Base-by-base conservation (phyloP, 2,329 filamentous ascomycete genomes). In the Myriangium duriaei region DNA sequence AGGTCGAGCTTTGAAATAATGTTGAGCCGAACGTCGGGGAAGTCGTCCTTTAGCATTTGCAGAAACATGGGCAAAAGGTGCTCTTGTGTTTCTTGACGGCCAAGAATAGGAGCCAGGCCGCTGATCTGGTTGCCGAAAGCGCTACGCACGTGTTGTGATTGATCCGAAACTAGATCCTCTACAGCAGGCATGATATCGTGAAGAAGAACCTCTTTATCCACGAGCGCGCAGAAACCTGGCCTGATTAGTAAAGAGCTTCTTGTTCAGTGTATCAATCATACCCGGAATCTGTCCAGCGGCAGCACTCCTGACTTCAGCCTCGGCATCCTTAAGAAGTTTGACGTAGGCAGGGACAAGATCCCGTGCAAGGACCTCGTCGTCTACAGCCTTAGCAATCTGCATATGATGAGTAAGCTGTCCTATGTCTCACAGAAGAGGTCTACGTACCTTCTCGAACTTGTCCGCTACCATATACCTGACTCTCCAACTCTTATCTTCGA, bases 1-100 rank as follows among this genome's bases (percentile, higher is more conserved):
- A 92, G 75, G 66, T 98, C 92, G 39, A 98, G 77, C 65, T 98
- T 98, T n/a, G 91, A 96, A 55, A 98, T 98, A 60, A 98, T 98
- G 65, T 98, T 93, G 42, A 98, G 76, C 45, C 91, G 81, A 36
- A 98, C 91, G 58, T 98, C 91, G 14, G 91, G 91, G 61, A 95
- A 96, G 57, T 98, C 91, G 54, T 98, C 91, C 72, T 96, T 98
- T 52, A 98, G 78, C 91, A 98, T 98, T 60, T 93, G 84, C 38
- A 98, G 72, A 63, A 98, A 96, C 88, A 98, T 98, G 38, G 91
- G 91, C 31, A 98, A 74, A 31, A 98, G 76, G 59, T 98, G 91
- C 50, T 91, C 81, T 49, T 94, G 96, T 18, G 91, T 98, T 62
- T 96, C 88, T 63, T 98, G 84, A 65, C 96, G 96, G 63, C 91